Evolutionary conservation across 163 green algal genomes (phyloP), one percentile per base, ranked within the genome.

Genomic region (Scenedesmus sp.): DNA sequence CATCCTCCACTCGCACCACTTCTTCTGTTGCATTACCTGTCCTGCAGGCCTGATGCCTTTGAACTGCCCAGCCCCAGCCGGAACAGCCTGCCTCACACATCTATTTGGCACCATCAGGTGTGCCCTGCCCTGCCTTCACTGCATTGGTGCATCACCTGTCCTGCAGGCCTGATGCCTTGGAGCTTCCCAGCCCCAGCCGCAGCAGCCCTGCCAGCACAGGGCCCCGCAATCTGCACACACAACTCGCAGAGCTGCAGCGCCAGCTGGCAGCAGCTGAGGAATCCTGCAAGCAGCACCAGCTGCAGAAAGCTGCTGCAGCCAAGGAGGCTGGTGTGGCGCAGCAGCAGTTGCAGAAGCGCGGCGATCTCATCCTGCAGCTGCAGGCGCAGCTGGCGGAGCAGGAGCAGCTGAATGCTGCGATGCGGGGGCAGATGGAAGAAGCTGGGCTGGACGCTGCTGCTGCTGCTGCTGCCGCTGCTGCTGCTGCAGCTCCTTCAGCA

Each of bases 331-430:
- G 54, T 9, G 86, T 26, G 20, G 16, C 54, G 5, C 54, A 60
- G 23, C 18, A 34, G 23, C 66, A 90, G 16, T 55, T 85, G 56
- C 86, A 90, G 52, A 84, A 46, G 8, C 86, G 86, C 9, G 86
- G 67, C 9, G 86, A 90, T 4, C 20, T 54, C 6, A 90, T 90
- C 70, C n/a, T 90, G 86, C 86, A 85, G 70, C 54, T 90, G 70
- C 86, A 90, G 12, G 67, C 67, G 23, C 70, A 90, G 54, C 86
- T 90, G 10, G 54, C 20, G 18, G 70, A 84, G 20, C 20, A 56
- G 15, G 82, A 87, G 82, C 55, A 54, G 12, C 1, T 87, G 9
- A 87, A 87, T 54, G 56, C 56, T 54, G 20, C 12, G 82, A 54
- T 88, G n/a, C 59, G 59, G 16, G n/a, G 55, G 2, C 84, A 88